These are phyloP conservation scores for Beauveria varroae DNA, from an alignment of 2,329 filamentous ascomycete genomes.

Conservation along the genomic window DNA sequence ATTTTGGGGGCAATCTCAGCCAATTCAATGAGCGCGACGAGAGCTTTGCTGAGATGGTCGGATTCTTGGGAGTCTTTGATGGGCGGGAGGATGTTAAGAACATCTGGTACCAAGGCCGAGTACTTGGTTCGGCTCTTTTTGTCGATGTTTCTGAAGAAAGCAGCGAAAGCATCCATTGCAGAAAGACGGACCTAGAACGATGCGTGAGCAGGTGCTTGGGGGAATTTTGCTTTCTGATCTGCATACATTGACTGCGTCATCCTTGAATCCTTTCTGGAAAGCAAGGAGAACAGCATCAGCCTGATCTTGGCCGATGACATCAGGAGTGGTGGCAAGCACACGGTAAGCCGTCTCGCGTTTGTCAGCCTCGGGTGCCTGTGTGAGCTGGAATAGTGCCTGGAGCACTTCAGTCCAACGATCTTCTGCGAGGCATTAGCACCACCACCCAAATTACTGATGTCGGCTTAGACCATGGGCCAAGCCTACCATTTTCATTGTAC, in stretches of 20 bases:
- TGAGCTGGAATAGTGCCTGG: slow-evolving; percentile 77
- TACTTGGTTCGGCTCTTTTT: slow-evolving; percentile 89
- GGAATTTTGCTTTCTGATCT: slow-evolving; percentile 6
- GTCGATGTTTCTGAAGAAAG: slow-evolving; percentile 84
- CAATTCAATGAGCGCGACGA: slow-evolving; percentile 86
- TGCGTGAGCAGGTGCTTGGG: slow-evolving; percentile 13
- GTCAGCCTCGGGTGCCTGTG: slow-evolving; percentile 73
- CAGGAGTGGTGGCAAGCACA: slow-evolving; percentile 90
- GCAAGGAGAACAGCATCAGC: slow-evolving; percentile 83
- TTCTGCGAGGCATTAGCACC: slow-evolving; percentile 40
- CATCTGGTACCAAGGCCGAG: slow-evolving; percentile 76
- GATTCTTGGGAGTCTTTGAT: slow-evolving; percentile 89
- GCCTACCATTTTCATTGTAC: slow-evolving; percentile 83
- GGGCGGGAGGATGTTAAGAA: slow-evolving; percentile 89
- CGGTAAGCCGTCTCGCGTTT: slow-evolving; percentile 90
- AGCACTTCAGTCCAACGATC: slow-evolving; percentile 88
- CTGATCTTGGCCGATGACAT: slow-evolving; percentile 93
- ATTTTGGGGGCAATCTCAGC: slow-evolving; percentile 93
- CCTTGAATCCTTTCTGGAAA: slow-evolving; percentile 87
- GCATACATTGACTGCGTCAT: slow-evolving; percentile 69
- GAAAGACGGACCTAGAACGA: slow-evolving; percentile 68
- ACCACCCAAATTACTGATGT: background rate
- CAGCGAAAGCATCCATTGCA: slow-evolving; percentile 92
- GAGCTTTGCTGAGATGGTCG: slow-evolving; percentile 81
- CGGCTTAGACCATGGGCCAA: background rate